Evolutionary conservation across 352 stramenopile genomes (phyloP), one percentile per base, ranked within the genome.

Genomic region (Thraustochytrium sp.): DNA sequence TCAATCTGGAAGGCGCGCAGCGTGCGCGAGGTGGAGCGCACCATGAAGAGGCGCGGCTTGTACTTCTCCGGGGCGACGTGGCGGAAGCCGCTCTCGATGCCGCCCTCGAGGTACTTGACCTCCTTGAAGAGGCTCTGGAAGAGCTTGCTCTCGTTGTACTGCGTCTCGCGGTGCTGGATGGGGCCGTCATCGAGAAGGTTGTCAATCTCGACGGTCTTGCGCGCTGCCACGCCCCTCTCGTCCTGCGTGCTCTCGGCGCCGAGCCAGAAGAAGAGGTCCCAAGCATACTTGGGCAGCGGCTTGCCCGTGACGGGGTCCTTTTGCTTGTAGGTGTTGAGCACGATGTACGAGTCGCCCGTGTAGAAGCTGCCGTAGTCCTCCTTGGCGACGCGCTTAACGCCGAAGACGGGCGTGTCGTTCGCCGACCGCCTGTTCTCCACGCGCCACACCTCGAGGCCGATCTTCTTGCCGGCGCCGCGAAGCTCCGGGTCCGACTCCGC

Each of bases 161-260:
- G 85, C 1, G 92, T 86, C 85, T 96, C 90, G 48, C 95, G 92
- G 88, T 97, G 95, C 88, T 98, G 93, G 42, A 98, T 89, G n/a
- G 95, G 88, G 13, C 89, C 87, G 26, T 92, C 93, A 31, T 93
- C 94, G 5, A 98, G 88, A 23, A 91, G 88, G 62, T 98, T 93
- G 86, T 99, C 96, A 18, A 98, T 91, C 90, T 98, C 96, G 31
- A 98, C 94, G 40, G 94, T 94, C 89, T 98, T 98, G 90, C 98
- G 98, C 23, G 95, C 95, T 1, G 95, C 95, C 23, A 97, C 91
- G 61, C 95, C 95, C 85, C 92, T 95, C 87, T 98, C 95, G 86
- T 98, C 95, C 13, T 88, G 76, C 3, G 92, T 93, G 42, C 90
- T 95, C 59, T 98, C 91, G 54, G 91, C 92, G 74, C 96, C 96